Base-by-base conservation (phyloP, 768 basidiomycete species). In the Mycena galopus region DNA sequence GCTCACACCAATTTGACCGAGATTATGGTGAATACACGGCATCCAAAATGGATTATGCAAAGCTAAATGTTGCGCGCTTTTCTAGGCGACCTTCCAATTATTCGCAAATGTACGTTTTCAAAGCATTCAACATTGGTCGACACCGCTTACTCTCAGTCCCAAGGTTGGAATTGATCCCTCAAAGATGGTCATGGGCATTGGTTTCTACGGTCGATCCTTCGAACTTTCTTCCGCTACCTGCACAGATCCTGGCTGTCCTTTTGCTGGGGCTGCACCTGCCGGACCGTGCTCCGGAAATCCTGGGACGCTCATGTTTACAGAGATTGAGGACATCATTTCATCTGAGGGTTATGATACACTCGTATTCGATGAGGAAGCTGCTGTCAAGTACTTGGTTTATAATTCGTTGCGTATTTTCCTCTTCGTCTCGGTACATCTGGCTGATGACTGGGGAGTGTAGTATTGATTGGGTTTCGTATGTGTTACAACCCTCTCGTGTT, bases 151-250 rank as follows among this genome's bases (percentile, higher is more conserved):
- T 47, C 44, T 17, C 21, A 5, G n/a, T 42, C 39, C n/a, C 12
- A 35, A 35, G 33, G 33, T 35, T 35, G 33, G 33, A 35, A 35
- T 35, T 12, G 33, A 35, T 35, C 33, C 33, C 12, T 35, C 33
- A 12, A 35, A 35, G 14, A 39, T 39, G 12, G 7, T 39, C 39
- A 39, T 35, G 33, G 39, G 39, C 7, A 39, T 39, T 16, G 39
- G 39, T 10, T 39, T 39, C 14, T 65, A 65, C 17, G 53, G 53
- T n/a, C 50, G 51, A 4, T 58, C 39, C n/a, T 65, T 65, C 51
- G 2, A 57, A 29, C 42, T 67, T 32, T n/a, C 11, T 19, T n/a
- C 11, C 14, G 7, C 35, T 9, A 1, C 1, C 25, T 67, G 53
- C 42, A 29, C 62, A 9, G n/a, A 10, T 37, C 62, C 62, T 16